Evolutionary conservation across 805 yeast genomes (phyloP).

Genomic region (Candida tibetensis): DNA sequence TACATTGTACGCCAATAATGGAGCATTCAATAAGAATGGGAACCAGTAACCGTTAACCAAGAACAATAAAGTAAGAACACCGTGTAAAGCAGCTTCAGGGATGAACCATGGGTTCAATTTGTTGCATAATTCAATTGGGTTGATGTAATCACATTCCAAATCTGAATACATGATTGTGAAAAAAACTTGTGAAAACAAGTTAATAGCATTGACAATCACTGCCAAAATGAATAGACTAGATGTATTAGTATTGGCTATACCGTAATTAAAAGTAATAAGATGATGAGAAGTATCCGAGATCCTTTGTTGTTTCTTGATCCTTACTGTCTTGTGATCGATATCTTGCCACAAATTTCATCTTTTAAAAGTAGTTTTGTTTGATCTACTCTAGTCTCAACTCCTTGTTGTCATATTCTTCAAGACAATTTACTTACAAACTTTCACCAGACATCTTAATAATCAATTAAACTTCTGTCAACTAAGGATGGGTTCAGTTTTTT

Average conservation of each 20-base stretch:
- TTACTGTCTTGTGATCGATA: neutral
- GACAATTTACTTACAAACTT: conserved; percentile 27
- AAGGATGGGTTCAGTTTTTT: neutral
- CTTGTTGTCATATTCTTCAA: too few species aligned
- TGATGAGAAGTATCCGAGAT: neutral
- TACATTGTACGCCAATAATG: conserved; percentile 79
- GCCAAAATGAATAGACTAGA: conserved; percentile 66
- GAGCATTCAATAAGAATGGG: conserved; percentile 76
- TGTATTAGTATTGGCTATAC: conserved; percentile 3
- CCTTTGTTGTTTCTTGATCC: neutral
- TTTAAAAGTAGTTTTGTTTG: too few species aligned
- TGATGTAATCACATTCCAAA: conserved; percentile 93
- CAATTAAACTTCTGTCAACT: conserved; percentile 1
- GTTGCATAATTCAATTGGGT: conserved; percentile 94
- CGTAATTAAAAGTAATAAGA: neutral
- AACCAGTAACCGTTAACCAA: conserved; percentile 91
- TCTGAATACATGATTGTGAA: conserved; percentile 95
- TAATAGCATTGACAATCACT: conserved; percentile 80
- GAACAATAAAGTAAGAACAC: conserved; percentile 62
- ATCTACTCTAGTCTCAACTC: too few species aligned
- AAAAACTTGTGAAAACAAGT: conserved; percentile 88
- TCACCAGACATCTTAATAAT: conserved; percentile 22
- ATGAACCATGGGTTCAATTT: conserved; percentile 83
- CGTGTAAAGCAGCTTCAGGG: conserved; percentile 89
- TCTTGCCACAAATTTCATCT: too few species aligned